phyloP scores from a whole-genome alignment of 2,329 filamentous ascomycete species.

The Neurospora sp. region DNA sequence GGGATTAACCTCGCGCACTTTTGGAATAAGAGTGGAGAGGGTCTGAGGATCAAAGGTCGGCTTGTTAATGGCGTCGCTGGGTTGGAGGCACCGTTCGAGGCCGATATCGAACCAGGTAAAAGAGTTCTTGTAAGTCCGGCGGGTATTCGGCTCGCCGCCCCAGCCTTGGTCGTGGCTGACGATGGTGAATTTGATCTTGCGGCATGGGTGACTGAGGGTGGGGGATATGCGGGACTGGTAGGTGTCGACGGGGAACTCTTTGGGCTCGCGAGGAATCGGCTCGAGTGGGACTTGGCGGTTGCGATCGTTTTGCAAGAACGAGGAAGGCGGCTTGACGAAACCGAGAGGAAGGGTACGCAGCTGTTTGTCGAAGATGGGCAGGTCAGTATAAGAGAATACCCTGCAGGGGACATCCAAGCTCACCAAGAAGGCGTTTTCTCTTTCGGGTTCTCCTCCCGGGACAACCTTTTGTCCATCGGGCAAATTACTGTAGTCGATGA shows the following conservation, averaged over 20 bases:
- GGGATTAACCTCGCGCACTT: conserved; percentile 2
- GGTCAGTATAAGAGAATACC: not conserved
- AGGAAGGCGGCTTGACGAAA: conserved; percentile 23
- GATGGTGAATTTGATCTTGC: conserved; percentile 52
- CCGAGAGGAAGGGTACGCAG: conserved; percentile 32
- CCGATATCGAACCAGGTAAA: conserved; percentile 57
- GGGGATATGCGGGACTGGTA: conserved; percentile 29
- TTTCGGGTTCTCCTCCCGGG: too few relatives aligned
- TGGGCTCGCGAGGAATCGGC: conserved; percentile 9
- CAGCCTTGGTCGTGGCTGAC: conserved; percentile 50
- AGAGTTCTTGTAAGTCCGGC: conserved; percentile 35
- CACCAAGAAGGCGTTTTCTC: conserved; percentile 30
- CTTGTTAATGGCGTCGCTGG: conserved; percentile 13
- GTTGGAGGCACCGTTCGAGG: conserved; percentile 43
- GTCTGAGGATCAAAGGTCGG: conserved; percentile 6
- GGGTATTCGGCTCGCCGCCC: conserved; percentile 24
- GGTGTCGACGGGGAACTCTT: conserved; percentile 22
- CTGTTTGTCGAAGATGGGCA: conserved; percentile 14
- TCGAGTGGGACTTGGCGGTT: conserved; percentile 6
- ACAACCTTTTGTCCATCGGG: conserved; percentile 8
- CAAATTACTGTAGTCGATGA: conserved; percentile 19
- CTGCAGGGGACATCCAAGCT: conserved; percentile 7
- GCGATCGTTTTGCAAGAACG: conserved; percentile 9
- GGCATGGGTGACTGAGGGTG: conserved; percentile 37
- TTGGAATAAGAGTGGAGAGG: conserved; percentile 10